Evolutionary conservation across 202 grass and related monocot species (phyloP), one percentile per base, ranked within the genome.

Genomic region (Setaria italica): DNA sequence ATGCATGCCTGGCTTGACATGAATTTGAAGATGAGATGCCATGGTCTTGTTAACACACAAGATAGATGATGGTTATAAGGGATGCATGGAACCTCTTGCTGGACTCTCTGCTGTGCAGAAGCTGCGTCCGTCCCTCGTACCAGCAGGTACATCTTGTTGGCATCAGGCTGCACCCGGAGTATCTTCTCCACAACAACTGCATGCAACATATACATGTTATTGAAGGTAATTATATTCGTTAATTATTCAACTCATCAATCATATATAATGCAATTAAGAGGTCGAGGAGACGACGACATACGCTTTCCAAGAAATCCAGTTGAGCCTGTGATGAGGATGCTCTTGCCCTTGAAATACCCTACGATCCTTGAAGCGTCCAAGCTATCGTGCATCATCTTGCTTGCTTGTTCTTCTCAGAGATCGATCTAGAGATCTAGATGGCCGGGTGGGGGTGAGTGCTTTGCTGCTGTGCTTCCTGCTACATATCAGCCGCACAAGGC

Each of bases 241-340:
- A 41, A 4, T 4, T 3, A 41, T 41, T 41, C 39, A 4, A 41
- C 39, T 41, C 39, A 41, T 41, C 39, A 41, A 41, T 41, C 39
- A 5, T 41, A 41, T 5, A 37, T 41, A 46, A 46, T n/a, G 20
- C n/a, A 59, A 20, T 4, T 4, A 62, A 63, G 60, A 63, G 51
- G 17, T 5, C 4, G 54, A 20, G 4, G 11, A 13, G 21, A 63
- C 10, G 29, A 63, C 9, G 7, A 59, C 85, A 32, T 93, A 97
- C 94, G 86, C 78, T 94, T 94, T 9, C 87, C 94, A 33, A 97
- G 86, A 63, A 97, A 97, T 11, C 91, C 94, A 17, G 94, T 97
- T 35, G 91, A 82, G 3, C 94, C 94, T 4, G 91, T 97, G 80
- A 97, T 46, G 47, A 94, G 91, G 67, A 94, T 62, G 72, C 47